A percentile compares a stretch with the other conserved stretches of the same genome.
These are phyloP conservation scores for Acacia melanoxylon DNA, from an alignment of 306 rosid species.

Conservation along the genomic window DNA sequence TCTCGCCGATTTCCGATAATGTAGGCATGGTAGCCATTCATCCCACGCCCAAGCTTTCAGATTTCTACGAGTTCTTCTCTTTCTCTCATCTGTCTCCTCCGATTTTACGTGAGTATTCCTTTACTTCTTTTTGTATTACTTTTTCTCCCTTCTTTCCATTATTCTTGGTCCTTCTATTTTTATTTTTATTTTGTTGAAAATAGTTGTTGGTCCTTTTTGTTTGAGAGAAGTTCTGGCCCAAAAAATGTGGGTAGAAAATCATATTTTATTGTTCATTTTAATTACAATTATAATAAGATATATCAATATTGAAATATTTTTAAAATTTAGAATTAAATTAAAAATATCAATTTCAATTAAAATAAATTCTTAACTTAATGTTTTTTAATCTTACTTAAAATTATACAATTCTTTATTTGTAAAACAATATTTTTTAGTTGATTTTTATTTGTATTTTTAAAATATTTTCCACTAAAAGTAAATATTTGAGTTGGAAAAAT, in stretches of 20 bases:
- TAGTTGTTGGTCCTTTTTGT: not conserved
- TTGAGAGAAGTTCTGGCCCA: not conserved
- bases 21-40: slow-evolving; percentile 90
- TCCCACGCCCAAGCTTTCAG: slow-evolving; percentile 86
- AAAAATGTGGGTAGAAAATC: not conserved
- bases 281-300: not conserved
- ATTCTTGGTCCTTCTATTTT: too few relatives aligned
- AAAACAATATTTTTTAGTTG: not conserved
- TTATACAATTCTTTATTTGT: not conserved
- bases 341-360: not conserved
- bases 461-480: not conserved
- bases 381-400: not conserved
- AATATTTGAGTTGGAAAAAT: not conserved
- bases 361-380: not conserved
- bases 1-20: slow-evolving; percentile 65
- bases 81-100: slow-evolving; percentile 77
- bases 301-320: not conserved
- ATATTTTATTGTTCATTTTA: not conserved
- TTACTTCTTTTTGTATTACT: not conserved
- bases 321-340: not conserved
- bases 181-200: not conserved
- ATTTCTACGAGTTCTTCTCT: slow-evolving; percentile 89
- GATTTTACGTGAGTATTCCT: slow-evolving; percentile 58
- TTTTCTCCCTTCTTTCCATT: not conserved
- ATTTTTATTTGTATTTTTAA: not conserved